Evolutionary conservation across 345 rosid genomes (phyloP).

Genomic region (Raphanus raphanistrum): DNA sequence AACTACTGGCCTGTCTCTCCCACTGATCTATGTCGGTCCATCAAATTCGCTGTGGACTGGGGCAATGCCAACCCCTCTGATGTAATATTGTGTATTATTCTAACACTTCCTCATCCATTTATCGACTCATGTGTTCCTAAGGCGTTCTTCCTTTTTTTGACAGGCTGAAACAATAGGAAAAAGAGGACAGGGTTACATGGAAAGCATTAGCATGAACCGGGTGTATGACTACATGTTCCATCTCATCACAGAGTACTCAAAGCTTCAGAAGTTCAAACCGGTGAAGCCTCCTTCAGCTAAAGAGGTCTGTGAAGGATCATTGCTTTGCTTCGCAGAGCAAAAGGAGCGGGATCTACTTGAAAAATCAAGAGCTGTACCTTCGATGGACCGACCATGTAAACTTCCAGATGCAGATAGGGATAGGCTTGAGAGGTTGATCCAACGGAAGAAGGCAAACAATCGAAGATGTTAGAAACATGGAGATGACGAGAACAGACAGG

Average conservation of each 20-base stretch:
- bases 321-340: conserved; percentile 74
- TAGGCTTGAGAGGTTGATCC: conserved; percentile 42
- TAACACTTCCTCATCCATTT: neutral
- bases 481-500: conserved; percentile 30
- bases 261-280: conserved; percentile 74
- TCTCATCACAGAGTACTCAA: conserved; percentile 72
- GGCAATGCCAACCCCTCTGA: conserved; percentile 67
- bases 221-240: conserved; percentile 89
- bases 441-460: conserved; percentile 49
- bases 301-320: conserved; percentile 66
- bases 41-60: conserved; percentile 85
- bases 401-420: conserved; percentile 41
- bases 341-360: conserved; percentile 56
- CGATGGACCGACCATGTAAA: conserved; percentile 63
- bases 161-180: conserved; percentile 79
- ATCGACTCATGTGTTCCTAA: neutral
- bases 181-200: conserved; percentile 77
- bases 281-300: conserved; percentile 62
- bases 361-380: conserved; percentile 45
- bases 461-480: conserved; percentile 49
- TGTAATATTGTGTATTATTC: conserved; percentile 46
- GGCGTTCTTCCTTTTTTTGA: neutral
- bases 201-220: conserved; percentile 60
- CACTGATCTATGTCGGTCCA: conserved; percentile 54
- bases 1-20: conserved; percentile 89